Evolutionary conservation across 768 basidiomycete species (phyloP).

Genomic region (Pleurotus cornucopiae): DNA sequence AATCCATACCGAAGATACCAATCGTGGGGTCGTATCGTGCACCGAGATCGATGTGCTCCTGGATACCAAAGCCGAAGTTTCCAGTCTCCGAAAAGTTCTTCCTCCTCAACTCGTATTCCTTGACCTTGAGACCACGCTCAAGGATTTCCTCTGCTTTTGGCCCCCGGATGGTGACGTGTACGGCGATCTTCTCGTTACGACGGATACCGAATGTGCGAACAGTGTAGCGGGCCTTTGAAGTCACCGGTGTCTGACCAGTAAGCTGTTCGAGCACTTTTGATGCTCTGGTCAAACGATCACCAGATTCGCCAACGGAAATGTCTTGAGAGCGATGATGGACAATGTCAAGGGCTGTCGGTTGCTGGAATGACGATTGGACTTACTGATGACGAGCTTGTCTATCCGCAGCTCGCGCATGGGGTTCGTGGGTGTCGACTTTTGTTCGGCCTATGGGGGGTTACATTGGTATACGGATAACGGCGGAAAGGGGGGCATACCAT

Average conservation of each 20-base stretch:
- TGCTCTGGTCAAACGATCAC: conserved; percentile 97
- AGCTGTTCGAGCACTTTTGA: conserved; percentile 99
- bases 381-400: conserved; percentile 99
- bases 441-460: conserved; percentile 59
- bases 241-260: conserved; percentile 98
- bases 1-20: conserved; percentile 99
- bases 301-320: conserved; percentile 99
- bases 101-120: conserved; percentile 98
- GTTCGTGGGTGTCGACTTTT: conserved; percentile 86
- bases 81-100: conserved; percentile 98
- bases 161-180: conserved; percentile 97
- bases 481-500: conserved; percentile 1
- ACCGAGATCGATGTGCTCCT: conserved; percentile 99
- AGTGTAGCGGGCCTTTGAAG: conserved; percentile 99
- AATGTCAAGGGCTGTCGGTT: conserved; percentile 6
- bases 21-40: conserved; percentile 98
- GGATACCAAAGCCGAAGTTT: conserved; percentile 99
- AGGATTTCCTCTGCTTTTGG: conserved; percentile 99
- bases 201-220: conserved; percentile 99
- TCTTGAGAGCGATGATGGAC: conserved; percentile 43
- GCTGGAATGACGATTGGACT: conserved; percentile 30
- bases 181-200: conserved; percentile 99
- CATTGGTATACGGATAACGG: background rate
- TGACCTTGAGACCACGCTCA: conserved; percentile 98
- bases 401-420: conserved; percentile 95